Percentiles rank a stretch among this genome's conserved stretches.
Conservation (phyloP, 306 rosid genomes). For the Cicer cuneatum region DNA sequence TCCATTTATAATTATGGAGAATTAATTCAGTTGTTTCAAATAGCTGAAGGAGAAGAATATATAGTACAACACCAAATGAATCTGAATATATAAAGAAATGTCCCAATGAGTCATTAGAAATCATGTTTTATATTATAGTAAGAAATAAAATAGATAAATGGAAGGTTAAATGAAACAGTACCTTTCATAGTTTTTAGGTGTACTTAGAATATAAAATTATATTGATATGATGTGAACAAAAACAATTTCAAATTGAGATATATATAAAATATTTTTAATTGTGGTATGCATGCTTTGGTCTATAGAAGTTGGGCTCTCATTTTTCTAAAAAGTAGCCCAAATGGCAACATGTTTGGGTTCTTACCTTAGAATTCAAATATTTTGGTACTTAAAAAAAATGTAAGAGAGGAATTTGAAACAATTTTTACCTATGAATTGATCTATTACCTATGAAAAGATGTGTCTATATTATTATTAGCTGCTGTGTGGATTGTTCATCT, state of each 20-base stretch:
- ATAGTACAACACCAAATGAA: too few species aligned
- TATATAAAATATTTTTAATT: too few species aligned
- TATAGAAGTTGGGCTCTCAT: conserved; percentile 27
- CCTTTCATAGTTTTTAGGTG: neutral
- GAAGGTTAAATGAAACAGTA: too few species aligned
- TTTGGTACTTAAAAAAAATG: conserved; percentile 16
- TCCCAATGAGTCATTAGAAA: neutral
- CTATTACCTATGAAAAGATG: conserved; percentile 48
- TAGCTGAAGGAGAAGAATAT: too few species aligned
- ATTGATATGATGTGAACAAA: neutral
- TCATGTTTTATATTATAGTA: too few species aligned
- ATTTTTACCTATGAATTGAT: conserved; percentile 47
- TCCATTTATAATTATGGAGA: too few species aligned
- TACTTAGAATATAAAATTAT: neutral
- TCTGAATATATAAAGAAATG: too few species aligned
- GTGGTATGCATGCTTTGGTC: conserved; percentile 13
- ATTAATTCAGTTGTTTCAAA: too few species aligned
- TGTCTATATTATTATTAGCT: conserved; percentile 34
- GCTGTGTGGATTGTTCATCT: conserved; percentile 32
- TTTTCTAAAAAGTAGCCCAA: conserved; percentile 43
- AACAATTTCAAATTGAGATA: conserved; percentile 4
- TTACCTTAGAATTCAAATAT: conserved; percentile 1
- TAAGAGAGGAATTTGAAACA: conserved; percentile 32
- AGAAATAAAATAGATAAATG: too few species aligned
- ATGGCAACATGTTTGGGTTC: neutral